phyloP scores from a whole-genome alignment of 2,329 filamentous ascomycete species.

The Cryoendolithus antarcticus region DNA sequence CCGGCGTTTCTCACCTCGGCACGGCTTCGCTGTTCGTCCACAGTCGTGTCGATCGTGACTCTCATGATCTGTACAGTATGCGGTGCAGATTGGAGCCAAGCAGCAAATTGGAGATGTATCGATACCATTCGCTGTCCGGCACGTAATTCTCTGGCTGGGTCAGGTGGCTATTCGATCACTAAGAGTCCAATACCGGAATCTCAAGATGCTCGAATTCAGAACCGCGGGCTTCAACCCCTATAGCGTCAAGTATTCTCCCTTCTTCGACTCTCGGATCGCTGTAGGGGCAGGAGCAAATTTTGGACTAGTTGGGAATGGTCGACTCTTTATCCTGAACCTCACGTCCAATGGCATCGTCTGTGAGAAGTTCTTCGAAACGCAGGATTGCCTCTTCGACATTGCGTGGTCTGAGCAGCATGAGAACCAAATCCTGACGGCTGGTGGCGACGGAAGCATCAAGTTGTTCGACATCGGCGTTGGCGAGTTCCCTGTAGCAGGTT shows the following conservation, averaged over 20 bases:
- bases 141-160: not conserved
- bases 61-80: too few species aligned
- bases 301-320: slow-evolving; percentile 90
- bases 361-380: slow-evolving; percentile 87
- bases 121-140: not conserved
- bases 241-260: slow-evolving; percentile 95
- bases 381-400: slow-evolving; percentile 90
- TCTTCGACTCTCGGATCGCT: slow-evolving; percentile 88
- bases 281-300: slow-evolving; percentile 90
- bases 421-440: slow-evolving; percentile 79
- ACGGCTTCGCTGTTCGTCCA: too few species aligned
- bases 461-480: slow-evolving; percentile 75
- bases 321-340: slow-evolving; percentile 71
- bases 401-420: slow-evolving; percentile 95
- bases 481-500: slow-evolving; percentile 80
- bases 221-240: slow-evolving; percentile 93
- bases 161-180: too few species aligned
- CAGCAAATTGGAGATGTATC: too few species aligned
- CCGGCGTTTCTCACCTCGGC: too few species aligned
- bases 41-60: too few species aligned
- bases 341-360: slow-evolving; percentile 73
- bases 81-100: too few species aligned
- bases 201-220: slow-evolving; percentile 77
- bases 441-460: slow-evolving; percentile 88
- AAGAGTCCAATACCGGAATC: too few species aligned